Evolutionary conservation across 495 filamentous ascomycete species (phyloP), one percentile per base, ranked within the genome.

Genomic region (Hyaloscypha finlandica): DNA sequence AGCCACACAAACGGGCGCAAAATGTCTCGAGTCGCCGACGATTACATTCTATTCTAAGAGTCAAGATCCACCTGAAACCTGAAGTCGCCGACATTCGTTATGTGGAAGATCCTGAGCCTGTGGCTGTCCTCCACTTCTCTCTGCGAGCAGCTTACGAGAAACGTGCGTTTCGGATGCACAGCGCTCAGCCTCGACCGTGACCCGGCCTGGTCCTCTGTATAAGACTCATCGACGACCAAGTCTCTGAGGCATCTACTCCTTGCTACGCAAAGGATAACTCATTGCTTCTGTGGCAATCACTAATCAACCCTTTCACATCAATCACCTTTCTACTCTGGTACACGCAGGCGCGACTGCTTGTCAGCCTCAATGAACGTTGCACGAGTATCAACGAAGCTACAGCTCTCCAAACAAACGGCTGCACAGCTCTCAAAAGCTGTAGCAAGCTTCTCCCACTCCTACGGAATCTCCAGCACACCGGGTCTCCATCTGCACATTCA

Each of bases 341-440:
- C 64, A 48, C n/a, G 51, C 22, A n/a, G 22, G 56, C 57, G 35
- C 33, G 29, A 52, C 45, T 20, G n/a, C 60, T 63, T 53, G 32
- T 63, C 58, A 14, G 30, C 57, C 65, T 63, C 69, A 60, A 73
- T 73, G 71, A 69, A 66, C 42, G 65, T 66, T 11, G 35, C 65
- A n/a, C 25, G 69, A 59, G 56, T 61, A 37, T n/a, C 69, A 59
- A 61, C 61, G 20, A 68, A 58, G 37, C 20, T 65, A 33, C 65
- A 65, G 4, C 39, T 67, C 33, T 68, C 65, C 14, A 68, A 68
- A 53, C 65, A 73, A 33, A 67, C 68, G 4, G 71, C 68, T 45
- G 55, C 66, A 32, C 68, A 73, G 45, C 59, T 71, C 45, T 71
- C 68, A 6, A 73, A 59, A 51, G 68, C 66, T 59, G 63, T 69